phyloP scores from a whole-genome alignment of 2,329 filamentous ascomycete genomes.

The Aspergillus viridinutans region DNA sequence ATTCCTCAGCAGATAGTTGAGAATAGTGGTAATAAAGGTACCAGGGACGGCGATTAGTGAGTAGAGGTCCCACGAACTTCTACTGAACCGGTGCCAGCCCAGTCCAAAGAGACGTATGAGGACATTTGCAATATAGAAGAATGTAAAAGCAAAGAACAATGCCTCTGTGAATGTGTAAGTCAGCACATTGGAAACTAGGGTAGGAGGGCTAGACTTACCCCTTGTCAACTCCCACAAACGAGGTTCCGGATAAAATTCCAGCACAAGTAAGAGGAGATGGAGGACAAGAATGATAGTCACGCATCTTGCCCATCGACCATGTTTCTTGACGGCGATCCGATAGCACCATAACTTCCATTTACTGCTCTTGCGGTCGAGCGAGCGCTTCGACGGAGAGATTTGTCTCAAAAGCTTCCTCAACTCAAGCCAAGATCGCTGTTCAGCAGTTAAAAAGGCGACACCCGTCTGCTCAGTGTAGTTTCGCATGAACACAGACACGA shows the following conservation, averaged over 20 bases:
- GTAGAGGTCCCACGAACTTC: slow-evolving; percentile 94
- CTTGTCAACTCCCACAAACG: slow-evolving; percentile 65
- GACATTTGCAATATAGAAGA: slow-evolving; percentile 80
- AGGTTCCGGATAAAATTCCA: slow-evolving; percentile 80
- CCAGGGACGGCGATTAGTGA: slow-evolving; percentile 75
- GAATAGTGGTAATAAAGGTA: slow-evolving; percentile 74
- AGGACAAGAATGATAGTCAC: slow-evolving; percentile 76
- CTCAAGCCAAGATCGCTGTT: slow-evolving; percentile 96
- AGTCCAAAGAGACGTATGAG: slow-evolving; percentile 79
- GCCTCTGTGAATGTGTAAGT: slow-evolving; percentile 47
- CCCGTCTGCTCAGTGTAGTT: slow-evolving; percentile 99
- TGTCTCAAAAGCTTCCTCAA: slow-evolving; percentile 86
- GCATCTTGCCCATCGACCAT: slow-evolving; percentile 81
- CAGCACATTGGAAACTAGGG: slow-evolving; percentile 15
- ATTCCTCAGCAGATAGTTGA: slow-evolving; percentile 59
- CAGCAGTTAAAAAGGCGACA: slow-evolving; percentile 89
- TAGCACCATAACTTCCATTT: slow-evolving; percentile 93
- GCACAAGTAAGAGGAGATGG: slow-evolving; percentile 75
- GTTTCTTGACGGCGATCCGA: slow-evolving; percentile 87
- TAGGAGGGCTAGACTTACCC: slow-evolving; percentile 35
- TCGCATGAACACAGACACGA: slow-evolving; percentile 99
- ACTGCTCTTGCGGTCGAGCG: slow-evolving; percentile 70
- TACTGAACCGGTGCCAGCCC: slow-evolving; percentile 85
- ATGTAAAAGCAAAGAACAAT: slow-evolving; percentile 74
- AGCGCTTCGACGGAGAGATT: slow-evolving; percentile 90